phyloP scores from a whole-genome alignment of 345 rosid genomes.

The Boechera divaricarpa region DNA sequence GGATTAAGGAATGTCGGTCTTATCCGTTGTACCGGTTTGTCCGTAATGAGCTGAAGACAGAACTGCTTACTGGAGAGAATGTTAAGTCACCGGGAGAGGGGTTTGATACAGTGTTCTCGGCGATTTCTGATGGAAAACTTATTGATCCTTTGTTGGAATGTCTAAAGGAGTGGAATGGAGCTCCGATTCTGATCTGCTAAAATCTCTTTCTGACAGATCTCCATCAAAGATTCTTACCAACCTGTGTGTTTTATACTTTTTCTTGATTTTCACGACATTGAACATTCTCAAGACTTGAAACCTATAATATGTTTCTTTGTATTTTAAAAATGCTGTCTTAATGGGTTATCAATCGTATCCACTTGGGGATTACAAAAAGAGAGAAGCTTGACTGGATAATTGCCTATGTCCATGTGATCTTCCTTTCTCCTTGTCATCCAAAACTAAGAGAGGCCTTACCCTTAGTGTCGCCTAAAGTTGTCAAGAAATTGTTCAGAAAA shows the following conservation, averaged over 20 bases:
- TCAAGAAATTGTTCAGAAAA: no score
- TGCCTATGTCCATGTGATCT: background rate
- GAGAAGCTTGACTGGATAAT: background rate
- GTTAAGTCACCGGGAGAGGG: conserved; percentile 73
- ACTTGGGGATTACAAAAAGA: background rate
- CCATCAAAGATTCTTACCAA: background rate
- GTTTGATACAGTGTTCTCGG: conserved; percentile 72
- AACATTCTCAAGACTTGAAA: conserved; percentile 19
- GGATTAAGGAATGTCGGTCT: conserved; percentile 74
- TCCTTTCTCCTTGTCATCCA: background rate
- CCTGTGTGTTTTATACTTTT: background rate
- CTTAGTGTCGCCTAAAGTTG: background rate
- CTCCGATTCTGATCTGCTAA: conserved; percentile 55
- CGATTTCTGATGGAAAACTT: conserved; percentile 71
- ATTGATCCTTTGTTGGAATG: conserved; percentile 78
- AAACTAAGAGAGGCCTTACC: background rate
- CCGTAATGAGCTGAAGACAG: conserved; percentile 63
- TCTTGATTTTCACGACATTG: background rate
- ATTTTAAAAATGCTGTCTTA: conserved; percentile 9
- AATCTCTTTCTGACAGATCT: background rate
- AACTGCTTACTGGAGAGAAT: conserved; percentile 63
- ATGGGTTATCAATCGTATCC: background rate
- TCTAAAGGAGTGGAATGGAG: conserved; percentile 73
- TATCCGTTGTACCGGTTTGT: conserved; percentile 74
- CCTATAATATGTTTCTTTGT: conserved; percentile 8